Evolutionary conservation across 768 basidiomycete genomes (phyloP).

Genomic region (Dendrothele bispora): DNA sequence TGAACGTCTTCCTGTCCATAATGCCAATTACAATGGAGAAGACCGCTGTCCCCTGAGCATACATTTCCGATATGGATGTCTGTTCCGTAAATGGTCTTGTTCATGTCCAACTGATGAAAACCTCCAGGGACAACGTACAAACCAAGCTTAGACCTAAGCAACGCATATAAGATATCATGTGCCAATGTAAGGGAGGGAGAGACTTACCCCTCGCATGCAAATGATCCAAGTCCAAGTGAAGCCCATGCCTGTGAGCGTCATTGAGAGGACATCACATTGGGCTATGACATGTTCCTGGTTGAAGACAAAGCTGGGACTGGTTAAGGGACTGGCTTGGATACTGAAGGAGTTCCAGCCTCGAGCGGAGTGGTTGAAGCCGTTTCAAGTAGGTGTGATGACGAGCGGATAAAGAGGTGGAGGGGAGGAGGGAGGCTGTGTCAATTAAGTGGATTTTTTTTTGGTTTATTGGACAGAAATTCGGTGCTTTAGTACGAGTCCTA

Average conservation of each 20-base stretch:
- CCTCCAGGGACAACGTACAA: constrained; percentile 10
- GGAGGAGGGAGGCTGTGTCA: too few relatives aligned
- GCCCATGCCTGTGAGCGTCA: constrained; percentile 3
- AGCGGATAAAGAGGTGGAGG: constrained; percentile 7
- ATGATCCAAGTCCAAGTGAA: constrained; percentile 7
- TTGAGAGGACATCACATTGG: constrained; percentile 8
- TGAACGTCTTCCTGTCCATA: constrained; percentile 8
- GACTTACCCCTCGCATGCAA: constrained; percentile 4
- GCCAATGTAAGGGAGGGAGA: too few relatives aligned
- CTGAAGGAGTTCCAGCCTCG: constrained; percentile 12
- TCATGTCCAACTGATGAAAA: constrained; percentile 1
- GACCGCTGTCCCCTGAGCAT: constrained; percentile 7
- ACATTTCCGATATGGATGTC: constrained; percentile 8
- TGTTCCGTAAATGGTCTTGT: constrained; percentile 8
- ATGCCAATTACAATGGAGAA: constrained; percentile 8
- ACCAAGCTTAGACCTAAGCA: too few relatives aligned
- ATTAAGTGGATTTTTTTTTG: too few relatives aligned
- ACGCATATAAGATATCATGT: too few relatives aligned
- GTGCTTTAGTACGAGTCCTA: too few relatives aligned
- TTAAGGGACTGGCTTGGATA: constrained; percentile 5
- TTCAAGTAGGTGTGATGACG: constrained; percentile 1
- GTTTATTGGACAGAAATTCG: too few relatives aligned
- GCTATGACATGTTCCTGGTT: constrained; percentile 4
- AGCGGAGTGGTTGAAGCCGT: constrained; percentile 5
- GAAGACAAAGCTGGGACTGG: constrained; percentile 4